phyloP scores from a whole-genome alignment of 2,329 filamentous ascomycete species.

The Trichoderma hamatum region DNA sequence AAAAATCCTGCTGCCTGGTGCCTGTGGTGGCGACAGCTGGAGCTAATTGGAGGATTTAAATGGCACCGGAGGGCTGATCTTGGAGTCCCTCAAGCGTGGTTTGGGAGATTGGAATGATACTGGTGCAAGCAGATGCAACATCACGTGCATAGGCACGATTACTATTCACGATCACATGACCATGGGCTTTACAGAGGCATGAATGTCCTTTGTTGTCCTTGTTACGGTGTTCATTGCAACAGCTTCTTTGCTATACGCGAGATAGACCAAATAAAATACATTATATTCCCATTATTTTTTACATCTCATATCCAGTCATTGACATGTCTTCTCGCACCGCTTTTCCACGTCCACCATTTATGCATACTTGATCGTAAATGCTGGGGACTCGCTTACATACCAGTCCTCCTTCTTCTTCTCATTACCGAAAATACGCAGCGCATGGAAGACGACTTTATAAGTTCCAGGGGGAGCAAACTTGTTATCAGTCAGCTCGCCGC shows the following conservation, averaged over 20 bases:
- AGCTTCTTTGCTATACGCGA: not conserved
- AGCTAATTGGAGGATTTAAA: conserved; percentile 24
- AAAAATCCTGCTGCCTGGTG: conserved; percentile 28
- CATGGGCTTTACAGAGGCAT: too few relatives aligned
- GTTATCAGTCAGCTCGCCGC: conserved; percentile 52
- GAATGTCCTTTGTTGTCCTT: too few relatives aligned
- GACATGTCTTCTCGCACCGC: not conserved
- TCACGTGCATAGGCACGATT: conserved; percentile 16
- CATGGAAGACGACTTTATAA: conserved; percentile 54
- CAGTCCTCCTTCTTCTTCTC: conserved; percentile 49
- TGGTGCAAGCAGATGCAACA: too few relatives aligned
- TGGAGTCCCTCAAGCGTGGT: not conserved
- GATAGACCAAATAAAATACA: not conserved
- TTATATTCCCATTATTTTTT: not conserved
- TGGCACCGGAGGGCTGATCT: conserved; percentile 18
- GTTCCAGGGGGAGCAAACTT: conserved; percentile 51
- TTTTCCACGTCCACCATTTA: not conserved
- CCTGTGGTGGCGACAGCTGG: conserved; percentile 1
- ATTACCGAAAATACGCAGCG: conserved; percentile 57
- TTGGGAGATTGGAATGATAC: not conserved
- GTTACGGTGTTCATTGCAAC: not conserved
- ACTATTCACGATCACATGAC: not conserved
- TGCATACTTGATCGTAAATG: conserved; percentile 51
- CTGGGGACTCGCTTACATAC: conserved; percentile 46
- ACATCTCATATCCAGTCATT: not conserved